A percentile compares a stretch with the other conserved stretches of the same genome.
Conservation (phyloP, 2,329 filamentous ascomycete species). For the Diaporthe sp. region DNA sequence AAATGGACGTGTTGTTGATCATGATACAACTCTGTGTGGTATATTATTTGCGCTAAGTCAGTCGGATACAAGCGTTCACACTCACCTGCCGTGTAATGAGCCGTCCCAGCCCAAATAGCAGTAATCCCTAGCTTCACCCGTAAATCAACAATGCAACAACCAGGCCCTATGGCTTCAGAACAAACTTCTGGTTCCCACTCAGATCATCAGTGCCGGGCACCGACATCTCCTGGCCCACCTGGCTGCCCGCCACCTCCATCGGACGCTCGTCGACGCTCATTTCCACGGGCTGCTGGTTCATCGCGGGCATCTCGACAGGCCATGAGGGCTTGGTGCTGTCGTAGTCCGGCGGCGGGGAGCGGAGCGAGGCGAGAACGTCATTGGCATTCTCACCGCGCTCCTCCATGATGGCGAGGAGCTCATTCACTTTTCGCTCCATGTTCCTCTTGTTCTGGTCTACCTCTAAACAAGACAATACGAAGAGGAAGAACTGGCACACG, state of each 20-base stretch:
- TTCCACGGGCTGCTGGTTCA: constrained; percentile 22
- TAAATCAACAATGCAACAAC: neutral
- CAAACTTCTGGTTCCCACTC: constrained; percentile 18
- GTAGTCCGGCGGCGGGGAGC: neutral
- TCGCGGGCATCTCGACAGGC: constrained; percentile 18
- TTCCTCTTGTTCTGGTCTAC: constrained; percentile 19
- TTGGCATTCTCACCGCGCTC: constrained; percentile 13
- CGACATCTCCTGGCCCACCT: constrained; percentile 13
- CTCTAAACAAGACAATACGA: constrained; percentile 15
- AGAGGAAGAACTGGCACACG: constrained; percentile 7
- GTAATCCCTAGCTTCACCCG: too few species aligned
- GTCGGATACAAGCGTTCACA: neutral
- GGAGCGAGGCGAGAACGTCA: constrained; percentile 13
- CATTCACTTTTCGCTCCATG: constrained; percentile 11
- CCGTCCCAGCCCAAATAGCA: too few species aligned
- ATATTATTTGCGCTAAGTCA: neutral
- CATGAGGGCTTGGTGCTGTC: constrained; percentile 23
- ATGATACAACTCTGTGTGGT: neutral
- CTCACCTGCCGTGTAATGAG: neutral
- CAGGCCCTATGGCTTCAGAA: neutral
- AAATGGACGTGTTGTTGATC: neutral
- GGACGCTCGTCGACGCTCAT: constrained; percentile 23
- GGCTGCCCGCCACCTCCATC: neutral
- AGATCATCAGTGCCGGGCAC: neutral
- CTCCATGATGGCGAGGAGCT: constrained; percentile 13